Evolutionary conservation across 2,329 filamentous ascomycete species (phyloP), one percentile per base, ranked within the genome.

Genomic region (Phaeomoniella chlamydospora): DNA sequence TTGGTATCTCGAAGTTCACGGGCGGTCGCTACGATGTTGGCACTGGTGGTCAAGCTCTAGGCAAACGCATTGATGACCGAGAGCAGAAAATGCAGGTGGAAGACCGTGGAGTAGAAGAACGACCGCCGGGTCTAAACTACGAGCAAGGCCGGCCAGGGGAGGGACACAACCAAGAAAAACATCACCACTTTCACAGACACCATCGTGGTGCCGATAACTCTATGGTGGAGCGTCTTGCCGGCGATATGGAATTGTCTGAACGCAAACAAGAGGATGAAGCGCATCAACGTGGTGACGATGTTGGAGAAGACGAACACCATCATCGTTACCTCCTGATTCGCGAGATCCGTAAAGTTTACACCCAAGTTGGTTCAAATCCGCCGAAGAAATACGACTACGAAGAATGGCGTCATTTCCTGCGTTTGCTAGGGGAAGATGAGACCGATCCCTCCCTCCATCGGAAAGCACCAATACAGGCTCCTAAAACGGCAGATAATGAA

Each of bases 331-430:
- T 56, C 4, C 47, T 64, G 3, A 50, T 60, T 33, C 49, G 50
- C 5, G 55, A 62, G 34, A 45, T 62, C 15, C 51, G 55, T 11
- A 57, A 54, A 34, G 49, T 64, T 37, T 53, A 61, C 36, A 41
- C 50, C 5, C 54, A 61, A 33, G 38, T 57, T 4, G 47, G 50
- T 11, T 48, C 45, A 5, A 44, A 47, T 18, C 46, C 50, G 2
- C 44, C 51, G 1, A 59, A 57, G 37, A 47, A 51, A 37, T 62
- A 61, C 33, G 48, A 48, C 9, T 62, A 61, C 34, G 47, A 54
- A 4, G 57, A 62, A 44, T 70, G 65, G 66, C 58, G 59, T 22
- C 67, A 65, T 42, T 70, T 59, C 39, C 50, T 70, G 5, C 55
- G 53, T 32, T 54, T 70, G 1, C 54, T 68, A 30, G 62, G 60